Evolutionary conservation across 2,329 filamentous ascomycete genomes (phyloP), one percentile per base, ranked within the genome.

Genomic region (Alternaria infectoria): DNA sequence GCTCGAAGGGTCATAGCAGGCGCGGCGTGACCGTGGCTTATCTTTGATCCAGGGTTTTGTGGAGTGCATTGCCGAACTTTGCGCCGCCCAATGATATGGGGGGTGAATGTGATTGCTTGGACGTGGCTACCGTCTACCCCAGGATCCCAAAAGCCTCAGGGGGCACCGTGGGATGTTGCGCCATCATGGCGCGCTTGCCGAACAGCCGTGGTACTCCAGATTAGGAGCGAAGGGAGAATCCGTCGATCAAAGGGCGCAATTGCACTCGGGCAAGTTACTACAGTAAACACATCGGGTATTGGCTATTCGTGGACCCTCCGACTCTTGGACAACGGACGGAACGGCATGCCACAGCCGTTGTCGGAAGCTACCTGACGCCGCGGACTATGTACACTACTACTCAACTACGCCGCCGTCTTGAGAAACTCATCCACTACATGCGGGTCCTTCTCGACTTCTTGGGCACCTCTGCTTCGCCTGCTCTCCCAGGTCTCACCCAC

Each of bases 351-450:
- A 59, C 56, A 26, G 19, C 60, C 60, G 56, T 54, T 54, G 46
- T 44, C 47, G 45, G 47, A 59, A 23, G 23, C 46, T 15, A 49
- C n/a, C 26, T n/a, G 25, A 54, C 21, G 36, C 58, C 61, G 57
- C 28, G 44, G 50, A 26, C 49, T 23, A 4, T 26, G 50, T 21
- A 10, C 30, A 46, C 40, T 17, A 46, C 40, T 15, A 30, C 54
- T 51, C 43, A 45, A 44, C 32, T 60, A 55, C 25, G 61, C 65
- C 21, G 73, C 67, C 28, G 59, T 47, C 17, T 65, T 54, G 45
- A 70, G 64, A 54, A 79, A 54, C 54, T 77, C 73, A 7, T 73
- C 70, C 7, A 78, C 50, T 17, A 77, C 72, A 62, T 77, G 73
- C 10, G 69, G 67, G 44, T 78, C 77, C 2, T 66, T 54, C 45